Percentiles rank a stretch among this genome's conserved stretches.
Evolutionary conservation across 768 basidiomycete genomes (phyloP).

Genomic region (Neoboletus subvelutipes): DNA sequence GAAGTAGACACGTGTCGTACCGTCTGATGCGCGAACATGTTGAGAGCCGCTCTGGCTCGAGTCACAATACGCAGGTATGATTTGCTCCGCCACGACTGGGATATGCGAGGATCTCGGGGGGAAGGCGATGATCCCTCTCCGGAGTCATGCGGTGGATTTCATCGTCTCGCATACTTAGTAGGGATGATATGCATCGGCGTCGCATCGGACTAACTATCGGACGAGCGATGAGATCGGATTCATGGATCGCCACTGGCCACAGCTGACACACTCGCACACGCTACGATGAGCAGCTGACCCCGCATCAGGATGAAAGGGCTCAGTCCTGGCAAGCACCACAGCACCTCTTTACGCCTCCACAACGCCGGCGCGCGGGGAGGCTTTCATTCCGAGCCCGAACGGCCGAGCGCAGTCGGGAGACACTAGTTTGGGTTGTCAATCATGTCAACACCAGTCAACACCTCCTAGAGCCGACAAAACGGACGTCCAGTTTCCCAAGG

Average conservation of each 20-base stretch:
- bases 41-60: neutral
- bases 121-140: neutral
- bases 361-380: neutral
- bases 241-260: neutral
- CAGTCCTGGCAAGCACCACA: neutral
- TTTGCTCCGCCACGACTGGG: neutral
- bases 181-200: constrained; percentile 8
- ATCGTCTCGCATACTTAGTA: constrained; percentile 4
- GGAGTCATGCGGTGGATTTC: neutral
- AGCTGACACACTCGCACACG: neutral
- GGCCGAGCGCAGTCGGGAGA: too few relatives aligned
- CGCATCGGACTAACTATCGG: constrained; percentile 12
- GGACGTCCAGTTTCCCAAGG: neutral
- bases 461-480: neutral
- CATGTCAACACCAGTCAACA: neutral
- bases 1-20: neutral
- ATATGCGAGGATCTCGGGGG: neutral
- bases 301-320: neutral
- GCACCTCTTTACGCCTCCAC: neutral
- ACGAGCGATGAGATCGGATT: constrained; percentile 5
- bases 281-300: neutral
- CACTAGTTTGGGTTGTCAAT: neutral
- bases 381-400: neutral
- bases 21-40: too few relatives aligned
- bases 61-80: neutral